These are phyloP conservation scores for Apodospora peruviana DNA, from an alignment of 495 filamentous ascomycete species.

Conservation along the genomic window DNA sequence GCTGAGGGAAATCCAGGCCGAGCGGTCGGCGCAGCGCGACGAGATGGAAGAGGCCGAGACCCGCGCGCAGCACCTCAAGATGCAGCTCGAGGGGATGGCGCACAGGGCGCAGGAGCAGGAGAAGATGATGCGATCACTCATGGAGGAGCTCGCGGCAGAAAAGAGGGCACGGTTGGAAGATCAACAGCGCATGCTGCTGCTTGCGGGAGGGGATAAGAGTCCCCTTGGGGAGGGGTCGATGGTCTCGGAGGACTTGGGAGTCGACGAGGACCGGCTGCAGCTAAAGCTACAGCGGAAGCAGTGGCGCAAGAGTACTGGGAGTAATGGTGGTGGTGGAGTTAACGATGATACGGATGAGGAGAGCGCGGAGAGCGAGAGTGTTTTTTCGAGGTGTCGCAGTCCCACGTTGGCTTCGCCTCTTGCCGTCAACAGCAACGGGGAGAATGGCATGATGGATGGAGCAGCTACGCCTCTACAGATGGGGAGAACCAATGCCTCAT, in stretches of 20 bases:
- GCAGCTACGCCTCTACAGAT: background rate
- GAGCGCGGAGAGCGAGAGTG: constrained; percentile 51
- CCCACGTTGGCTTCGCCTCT: constrained; percentile 30
- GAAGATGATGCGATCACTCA: constrained; percentile 54
- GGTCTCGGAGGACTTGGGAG: constrained; percentile 47
- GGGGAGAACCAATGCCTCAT: no score
- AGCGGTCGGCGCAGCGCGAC: constrained; percentile 60
- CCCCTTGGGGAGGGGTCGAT: constrained; percentile 19
- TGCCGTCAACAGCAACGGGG: no score
- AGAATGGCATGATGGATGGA: constrained; percentile 27
- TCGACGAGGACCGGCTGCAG: constrained; percentile 42
- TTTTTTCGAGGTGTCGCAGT: constrained; percentile 57
- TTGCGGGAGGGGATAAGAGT: constrained; percentile 3
- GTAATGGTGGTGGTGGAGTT: constrained; percentile 34
- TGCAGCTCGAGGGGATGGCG: constrained; percentile 73
- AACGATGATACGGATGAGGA: constrained; percentile 50
- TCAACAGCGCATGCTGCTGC: constrained; percentile 15
- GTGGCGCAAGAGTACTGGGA: constrained; percentile 49
- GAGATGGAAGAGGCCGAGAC: constrained; percentile 73
- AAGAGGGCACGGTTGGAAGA: constrained; percentile 49
- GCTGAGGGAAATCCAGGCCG: constrained; percentile 54
- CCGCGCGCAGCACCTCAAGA: constrained; percentile 57
- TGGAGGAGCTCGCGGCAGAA: constrained; percentile 59
- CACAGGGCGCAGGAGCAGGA: constrained; percentile 62
- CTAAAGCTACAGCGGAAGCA: constrained; percentile 22